phyloP scores from a whole-genome alignment of 768 basidiomycete genomes.

The Candolleomyces aberdarensis region DNA sequence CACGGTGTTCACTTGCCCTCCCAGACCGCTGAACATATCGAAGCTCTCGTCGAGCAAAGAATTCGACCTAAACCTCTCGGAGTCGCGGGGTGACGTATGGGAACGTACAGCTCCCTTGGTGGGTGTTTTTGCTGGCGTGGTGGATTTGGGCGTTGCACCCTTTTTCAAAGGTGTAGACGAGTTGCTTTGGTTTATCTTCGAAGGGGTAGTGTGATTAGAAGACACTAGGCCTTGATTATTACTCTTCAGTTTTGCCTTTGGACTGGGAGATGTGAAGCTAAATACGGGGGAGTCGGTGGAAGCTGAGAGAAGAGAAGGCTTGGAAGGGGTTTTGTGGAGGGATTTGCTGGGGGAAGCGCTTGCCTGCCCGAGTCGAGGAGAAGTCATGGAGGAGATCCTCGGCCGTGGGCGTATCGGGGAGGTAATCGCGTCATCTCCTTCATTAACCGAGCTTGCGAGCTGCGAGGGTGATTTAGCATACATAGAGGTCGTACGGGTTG shows the following conservation, averaged over 20 bases:
- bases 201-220: constrained; percentile 27
- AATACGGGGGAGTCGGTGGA: constrained; percentile 30
- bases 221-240: constrained; percentile 18
- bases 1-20: constrained; percentile 19
- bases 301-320: constrained; percentile 18
- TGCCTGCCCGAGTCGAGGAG: constrained; percentile 17
- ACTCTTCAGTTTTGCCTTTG: constrained; percentile 25
- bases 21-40: constrained; percentile 1
- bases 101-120: not conserved
- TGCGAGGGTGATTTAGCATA: constrained; percentile 20
- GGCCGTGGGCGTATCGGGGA: constrained; percentile 30
- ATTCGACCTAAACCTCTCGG: constrained; percentile 5
- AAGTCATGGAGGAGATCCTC: constrained; percentile 45
- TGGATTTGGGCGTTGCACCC: constrained; percentile 16
- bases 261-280: constrained; percentile 38
- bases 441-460: constrained; percentile 14
- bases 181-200: constrained; percentile 11
- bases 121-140: constrained; percentile 14
- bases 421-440: constrained; percentile 16
- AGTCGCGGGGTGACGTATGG: constrained; percentile 12
- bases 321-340: constrained; percentile 24
- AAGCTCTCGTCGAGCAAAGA: constrained; percentile 13
- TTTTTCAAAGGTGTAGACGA: constrained; percentile 15
- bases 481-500: constrained; percentile 23
- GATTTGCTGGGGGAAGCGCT: constrained; percentile 16